phyloP scores from a whole-genome alignment of 2,329 filamentous ascomycete species.

The Sporothrix humicola region DNA sequence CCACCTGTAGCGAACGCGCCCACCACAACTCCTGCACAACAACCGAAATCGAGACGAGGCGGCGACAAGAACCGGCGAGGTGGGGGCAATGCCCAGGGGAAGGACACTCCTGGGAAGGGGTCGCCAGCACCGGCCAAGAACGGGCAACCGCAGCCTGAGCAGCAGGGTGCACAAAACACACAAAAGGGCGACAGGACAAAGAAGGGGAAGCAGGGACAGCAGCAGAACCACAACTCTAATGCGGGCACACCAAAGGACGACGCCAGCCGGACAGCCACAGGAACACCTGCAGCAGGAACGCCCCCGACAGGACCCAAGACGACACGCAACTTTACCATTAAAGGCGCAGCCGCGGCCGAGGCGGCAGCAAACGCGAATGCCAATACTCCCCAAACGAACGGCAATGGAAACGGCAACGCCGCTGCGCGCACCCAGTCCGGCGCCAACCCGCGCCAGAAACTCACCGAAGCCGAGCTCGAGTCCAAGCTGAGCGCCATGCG shows the following conservation, averaged over 20 bases:
- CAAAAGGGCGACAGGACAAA: constrained; percentile 6
- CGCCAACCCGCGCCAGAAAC: constrained; percentile 64
- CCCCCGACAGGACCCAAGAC: not conserved
- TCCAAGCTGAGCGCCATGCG: constrained; percentile 67
- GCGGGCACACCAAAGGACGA: not conserved
- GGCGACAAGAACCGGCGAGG: constrained; percentile 10
- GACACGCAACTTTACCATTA: constrained; percentile 8
- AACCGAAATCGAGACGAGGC: not conserved
- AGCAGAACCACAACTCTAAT: not conserved
- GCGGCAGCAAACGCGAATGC: constrained; percentile 30
- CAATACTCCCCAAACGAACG: constrained; percentile 43
- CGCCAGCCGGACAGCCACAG: not conserved
- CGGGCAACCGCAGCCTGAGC: constrained; percentile 31
- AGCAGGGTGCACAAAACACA: not conserved
- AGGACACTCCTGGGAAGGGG: not conserved
- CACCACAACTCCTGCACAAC: not conserved
- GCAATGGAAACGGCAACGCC: not conserved
- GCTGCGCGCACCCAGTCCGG: constrained; percentile 58
- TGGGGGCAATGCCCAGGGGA: constrained; percentile 1
- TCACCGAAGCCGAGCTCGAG: constrained; percentile 63
- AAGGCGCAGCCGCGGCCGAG: not conserved
- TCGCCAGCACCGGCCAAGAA: constrained; percentile 11
- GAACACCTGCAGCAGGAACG: not conserved
- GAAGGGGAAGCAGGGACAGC: not conserved
- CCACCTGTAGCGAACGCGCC: not conserved